Evolutionary conservation across 345 rosid species (phyloP).

Genomic region (Odontarrhena argentea): DNA sequence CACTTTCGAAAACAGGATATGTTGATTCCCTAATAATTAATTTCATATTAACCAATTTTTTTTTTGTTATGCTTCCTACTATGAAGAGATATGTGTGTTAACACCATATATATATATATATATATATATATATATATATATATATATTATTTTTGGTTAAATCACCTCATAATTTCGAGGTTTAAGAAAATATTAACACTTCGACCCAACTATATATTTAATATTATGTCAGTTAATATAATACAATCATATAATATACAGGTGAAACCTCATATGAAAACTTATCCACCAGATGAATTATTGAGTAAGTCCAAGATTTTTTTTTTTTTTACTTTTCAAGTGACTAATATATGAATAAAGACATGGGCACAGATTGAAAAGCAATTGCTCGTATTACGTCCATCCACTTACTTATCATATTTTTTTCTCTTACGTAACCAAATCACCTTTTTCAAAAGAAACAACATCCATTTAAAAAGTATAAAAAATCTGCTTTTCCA

Average conservation of each 20-base stretch:
- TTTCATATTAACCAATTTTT: neutral
- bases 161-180: slow-evolving; percentile 3
- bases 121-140: neutral
- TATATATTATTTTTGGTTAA: no score
- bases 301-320: neutral
- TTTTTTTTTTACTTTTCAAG: neutral
- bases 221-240: no score
- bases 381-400: slow-evolving; percentile 50
- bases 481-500: slow-evolving; percentile 23
- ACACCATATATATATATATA: neutral
- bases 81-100: neutral
- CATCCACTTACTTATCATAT: slow-evolving; percentile 46
- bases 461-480: slow-evolving; percentile 24
- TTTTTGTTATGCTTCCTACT: neutral
- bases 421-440: slow-evolving; percentile 38
- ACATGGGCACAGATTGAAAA: slow-evolving; percentile 32
- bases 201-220: no score
- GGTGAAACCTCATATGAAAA: slow-evolving; percentile 2
- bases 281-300: slow-evolving; percentile 5
- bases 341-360: slow-evolving; percentile 14
- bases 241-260: neutral
- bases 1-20: neutral
- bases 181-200: slow-evolving; percentile 1
- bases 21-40: neutral
- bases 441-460: slow-evolving; percentile 22